phyloP scores from a whole-genome alignment of 208 protist genomes.

The Leishmania martiniquensis region DNA sequence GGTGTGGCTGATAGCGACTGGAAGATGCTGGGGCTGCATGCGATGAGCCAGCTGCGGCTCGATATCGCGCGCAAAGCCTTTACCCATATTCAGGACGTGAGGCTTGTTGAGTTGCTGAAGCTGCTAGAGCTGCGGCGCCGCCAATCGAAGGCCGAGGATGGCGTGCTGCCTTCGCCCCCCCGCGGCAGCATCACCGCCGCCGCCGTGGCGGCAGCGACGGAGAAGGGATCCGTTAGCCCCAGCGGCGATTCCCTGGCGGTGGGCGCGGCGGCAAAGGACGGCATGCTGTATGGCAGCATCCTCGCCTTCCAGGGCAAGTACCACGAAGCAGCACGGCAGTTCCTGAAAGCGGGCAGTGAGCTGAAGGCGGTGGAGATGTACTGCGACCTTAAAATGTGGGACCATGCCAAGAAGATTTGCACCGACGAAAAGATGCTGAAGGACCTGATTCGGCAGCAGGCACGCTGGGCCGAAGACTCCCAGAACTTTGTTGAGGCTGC shows the following conservation, averaged over 20 bases:
- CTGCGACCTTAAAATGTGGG: slow-evolving; percentile 95
- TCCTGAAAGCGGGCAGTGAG: slow-evolving; percentile 80
- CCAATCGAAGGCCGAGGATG: slow-evolving; percentile 34
- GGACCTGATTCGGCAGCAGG: slow-evolving; percentile 93
- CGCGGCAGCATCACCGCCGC: background rate
- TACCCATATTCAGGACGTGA: slow-evolving; percentile 91
- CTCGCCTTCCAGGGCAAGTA: slow-evolving; percentile 95
- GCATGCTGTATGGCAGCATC: slow-evolving; percentile 84
- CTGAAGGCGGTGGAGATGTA: slow-evolving; percentile 94
- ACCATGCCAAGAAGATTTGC: slow-evolving; percentile 91
- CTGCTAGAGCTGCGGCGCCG: slow-evolving; percentile 75
- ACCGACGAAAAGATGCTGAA: slow-evolving; percentile 86
- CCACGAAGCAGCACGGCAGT: slow-evolving; percentile 90
- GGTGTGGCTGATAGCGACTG: slow-evolving; percentile 95
- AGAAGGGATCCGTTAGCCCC: background rate
- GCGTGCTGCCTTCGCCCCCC: background rate
- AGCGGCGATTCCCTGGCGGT: slow-evolving; percentile 5
- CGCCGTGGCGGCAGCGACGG: background rate
- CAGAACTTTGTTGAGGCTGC: slow-evolving; percentile 90
- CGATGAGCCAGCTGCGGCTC: slow-evolving; percentile 90
- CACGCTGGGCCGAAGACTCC: slow-evolving; percentile 92
- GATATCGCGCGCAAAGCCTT: slow-evolving; percentile 94
- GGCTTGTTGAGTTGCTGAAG: slow-evolving; percentile 93
- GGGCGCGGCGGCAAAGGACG: slow-evolving; percentile 32
- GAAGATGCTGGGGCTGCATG: slow-evolving; percentile 94